Base-by-base conservation (phyloP, 1,284 basidiomycete species). In the Leccinum subrobustum region DNA sequence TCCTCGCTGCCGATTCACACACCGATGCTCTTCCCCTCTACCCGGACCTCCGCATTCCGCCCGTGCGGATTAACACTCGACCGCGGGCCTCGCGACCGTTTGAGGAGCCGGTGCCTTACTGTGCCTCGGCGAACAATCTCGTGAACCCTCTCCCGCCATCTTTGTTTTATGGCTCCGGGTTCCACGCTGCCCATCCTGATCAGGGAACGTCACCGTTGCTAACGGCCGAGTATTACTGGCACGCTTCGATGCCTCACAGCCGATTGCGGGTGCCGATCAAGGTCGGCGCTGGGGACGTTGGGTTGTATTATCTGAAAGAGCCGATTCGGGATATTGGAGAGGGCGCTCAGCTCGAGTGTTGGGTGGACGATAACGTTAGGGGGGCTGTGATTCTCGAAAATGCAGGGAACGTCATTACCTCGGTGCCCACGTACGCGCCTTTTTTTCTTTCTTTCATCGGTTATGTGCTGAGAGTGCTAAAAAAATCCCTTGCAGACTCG, bases 131-230 rank as follows among this genome's bases (percentile, higher is more conserved):
- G 23, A 96, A 96, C 74, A 95, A 98, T 74, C 80, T 98, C 50
- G 92, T 97, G 73, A 96, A 96, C 77, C 96, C 95, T 2, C 81
- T 98, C 1, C 95, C 95, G 11, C 86, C 89, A 0, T 91, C 89
- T 25, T 78, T 96, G 64, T 97, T 98, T 77, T 90, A 88, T 63
- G 95, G 94, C 31, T 89, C 89, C 0, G 96, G 95, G 3, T 98
- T 95, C 95, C 79, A 81, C 60, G 85, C 86, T 2, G 83, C 84
- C 70, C 91, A 94, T 71, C 92, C 93, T 1, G 70, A 78, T 2
- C 76, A 81, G 48, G 76, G 76, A 27, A 65, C 71, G 0, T 78
- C 76, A 18, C 77, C 80, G 48, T 71, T 83, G 53, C 73, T 79
- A 61, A 83, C 83, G 31, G 82, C 83, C 57, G 81, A 82, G 61